Conservation (phyloP, 164 flowering plant species). For the Cinnamomum chago region DNA sequence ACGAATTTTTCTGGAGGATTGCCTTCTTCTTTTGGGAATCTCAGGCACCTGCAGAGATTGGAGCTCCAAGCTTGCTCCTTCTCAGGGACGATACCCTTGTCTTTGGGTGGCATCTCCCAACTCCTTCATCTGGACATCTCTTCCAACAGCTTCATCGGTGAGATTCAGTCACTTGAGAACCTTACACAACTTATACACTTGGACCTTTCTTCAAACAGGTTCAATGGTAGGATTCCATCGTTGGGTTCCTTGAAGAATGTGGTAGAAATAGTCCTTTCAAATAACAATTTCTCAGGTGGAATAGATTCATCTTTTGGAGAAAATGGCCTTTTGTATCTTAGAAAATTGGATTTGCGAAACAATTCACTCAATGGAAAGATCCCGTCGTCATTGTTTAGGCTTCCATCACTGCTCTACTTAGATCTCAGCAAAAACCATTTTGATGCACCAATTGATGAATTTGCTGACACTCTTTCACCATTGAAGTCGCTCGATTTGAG, state of each 20-base stretch:
- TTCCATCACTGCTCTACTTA: constrained; percentile 29
- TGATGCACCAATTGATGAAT: constrained; percentile 21
- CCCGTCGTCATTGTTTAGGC: constrained; percentile 34
- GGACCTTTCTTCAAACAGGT: constrained; percentile 28
- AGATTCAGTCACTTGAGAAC: constrained; percentile 26
- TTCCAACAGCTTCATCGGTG: constrained; percentile 31
- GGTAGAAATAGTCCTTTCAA: constrained; percentile 21
- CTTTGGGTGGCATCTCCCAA: constrained; percentile 21
- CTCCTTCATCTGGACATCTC: constrained; percentile 44
- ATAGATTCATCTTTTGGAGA: constrained; percentile 24
- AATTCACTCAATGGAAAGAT: constrained; percentile 40
- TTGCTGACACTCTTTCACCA: constrained; percentile 6
- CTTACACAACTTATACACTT: constrained; percentile 13
- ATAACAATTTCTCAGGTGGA: constrained; percentile 27
- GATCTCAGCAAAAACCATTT: constrained; percentile 32
- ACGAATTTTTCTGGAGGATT: constrained; percentile 33
- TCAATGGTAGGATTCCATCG: constrained; percentile 37
- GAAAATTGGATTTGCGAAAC: constrained; percentile 17
- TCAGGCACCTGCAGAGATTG: constrained; percentile 24
- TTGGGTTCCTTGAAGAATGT: constrained; percentile 24
- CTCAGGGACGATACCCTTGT: constrained; percentile 36
- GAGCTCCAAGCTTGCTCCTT: constrained; percentile 26
- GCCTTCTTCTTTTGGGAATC: constrained; percentile 34
- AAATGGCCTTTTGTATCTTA: constrained; percentile 22
- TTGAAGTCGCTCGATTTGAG: constrained; percentile 21